These are phyloP conservation scores for Eucalyptus virginea DNA, from an alignment of 345 rosid genomes.

Conservation along the genomic window DNA sequence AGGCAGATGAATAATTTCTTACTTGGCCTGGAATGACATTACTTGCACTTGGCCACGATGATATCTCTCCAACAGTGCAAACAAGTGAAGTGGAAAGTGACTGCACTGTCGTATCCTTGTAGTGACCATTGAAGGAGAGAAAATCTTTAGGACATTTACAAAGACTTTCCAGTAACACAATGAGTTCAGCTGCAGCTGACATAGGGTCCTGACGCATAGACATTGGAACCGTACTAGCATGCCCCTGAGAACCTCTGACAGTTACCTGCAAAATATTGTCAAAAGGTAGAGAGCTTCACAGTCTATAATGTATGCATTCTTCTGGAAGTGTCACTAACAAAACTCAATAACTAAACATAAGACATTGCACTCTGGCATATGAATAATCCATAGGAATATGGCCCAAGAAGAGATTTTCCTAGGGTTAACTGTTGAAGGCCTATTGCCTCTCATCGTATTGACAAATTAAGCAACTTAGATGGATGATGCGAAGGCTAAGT, in stretches of 20 bases:
- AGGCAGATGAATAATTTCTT: slow-evolving; percentile 8
- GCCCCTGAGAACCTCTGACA: slow-evolving; percentile 91
- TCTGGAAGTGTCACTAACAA: background rate
- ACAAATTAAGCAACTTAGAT: too few relatives aligned
- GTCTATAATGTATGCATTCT: background rate
- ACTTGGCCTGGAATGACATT: slow-evolving; percentile 98
- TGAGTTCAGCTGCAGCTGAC: slow-evolving; percentile 86
- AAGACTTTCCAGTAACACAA: slow-evolving; percentile 61
- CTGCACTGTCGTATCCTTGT: slow-evolving; percentile 32
- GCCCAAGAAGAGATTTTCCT: too few relatives aligned
- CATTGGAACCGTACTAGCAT: slow-evolving; percentile 98
- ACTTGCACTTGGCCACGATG: slow-evolving; percentile 96
- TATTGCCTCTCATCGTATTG: too few relatives aligned
- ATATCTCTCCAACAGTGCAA: slow-evolving; percentile 95
- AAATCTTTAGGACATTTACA: slow-evolving; percentile 66
- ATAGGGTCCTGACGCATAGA: slow-evolving; percentile 90
- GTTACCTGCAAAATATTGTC: slow-evolving; percentile 48
- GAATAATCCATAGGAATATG: background rate
- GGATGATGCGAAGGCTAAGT: too few relatives aligned
- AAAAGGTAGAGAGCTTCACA: background rate
- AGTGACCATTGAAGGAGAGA: slow-evolving; percentile 38
- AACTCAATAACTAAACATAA: background rate
- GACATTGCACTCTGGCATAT: background rate
- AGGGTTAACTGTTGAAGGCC: too few relatives aligned
- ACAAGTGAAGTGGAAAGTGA: slow-evolving; percentile 75